Evolutionary conservation across 2,329 filamentous ascomycete species (phyloP).

Genomic region (Ophiostoma tasmaniense): DNA sequence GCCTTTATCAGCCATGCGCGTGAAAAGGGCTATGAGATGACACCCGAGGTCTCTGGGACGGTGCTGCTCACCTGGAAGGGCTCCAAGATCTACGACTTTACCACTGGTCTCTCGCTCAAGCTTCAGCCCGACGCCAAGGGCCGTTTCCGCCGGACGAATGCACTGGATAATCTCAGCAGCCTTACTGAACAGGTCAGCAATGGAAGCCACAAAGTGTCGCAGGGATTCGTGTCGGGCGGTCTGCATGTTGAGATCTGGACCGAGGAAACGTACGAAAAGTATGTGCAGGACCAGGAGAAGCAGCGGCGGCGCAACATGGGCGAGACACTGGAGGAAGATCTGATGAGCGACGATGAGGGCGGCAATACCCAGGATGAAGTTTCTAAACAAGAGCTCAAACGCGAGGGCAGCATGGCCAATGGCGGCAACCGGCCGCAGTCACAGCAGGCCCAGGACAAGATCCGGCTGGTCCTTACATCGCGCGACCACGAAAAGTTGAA

Average conservation of each 20-base stretch:
- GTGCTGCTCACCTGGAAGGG: conserved; percentile 77
- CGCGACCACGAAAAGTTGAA: conserved; percentile 42
- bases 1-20: conserved; percentile 61
- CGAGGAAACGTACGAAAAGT: conserved; percentile 46
- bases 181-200: conserved; percentile 21
- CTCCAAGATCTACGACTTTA: conserved; percentile 60
- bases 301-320: conserved; percentile 37
- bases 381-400: conserved; percentile 10
- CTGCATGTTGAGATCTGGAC: conserved; percentile 77
- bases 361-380: conserved; percentile 6
- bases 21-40: conserved; percentile 34
- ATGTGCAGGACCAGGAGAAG: conserved; percentile 41
- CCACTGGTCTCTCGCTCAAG: conserved; percentile 58
- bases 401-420: conserved; percentile 20
- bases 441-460: conserved; percentile 14
- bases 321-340: conserved; percentile 25
- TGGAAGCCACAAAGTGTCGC: conserved; percentile 19
- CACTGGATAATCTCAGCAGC: conserved; percentile 29
- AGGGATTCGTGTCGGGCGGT: conserved; percentile 41
- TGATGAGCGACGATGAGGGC: conserved; percentile 22
- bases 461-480: conserved; percentile 48
- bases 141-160: conserved; percentile 29
- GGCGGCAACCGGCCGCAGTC: background rate
- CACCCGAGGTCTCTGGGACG: conserved; percentile 41
- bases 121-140: conserved; percentile 42